A percentile compares a stretch with the other conserved stretches of the same genome.
Conservation (phyloP, 345 rosid species). For the Excoecaria agallocha region DNA sequence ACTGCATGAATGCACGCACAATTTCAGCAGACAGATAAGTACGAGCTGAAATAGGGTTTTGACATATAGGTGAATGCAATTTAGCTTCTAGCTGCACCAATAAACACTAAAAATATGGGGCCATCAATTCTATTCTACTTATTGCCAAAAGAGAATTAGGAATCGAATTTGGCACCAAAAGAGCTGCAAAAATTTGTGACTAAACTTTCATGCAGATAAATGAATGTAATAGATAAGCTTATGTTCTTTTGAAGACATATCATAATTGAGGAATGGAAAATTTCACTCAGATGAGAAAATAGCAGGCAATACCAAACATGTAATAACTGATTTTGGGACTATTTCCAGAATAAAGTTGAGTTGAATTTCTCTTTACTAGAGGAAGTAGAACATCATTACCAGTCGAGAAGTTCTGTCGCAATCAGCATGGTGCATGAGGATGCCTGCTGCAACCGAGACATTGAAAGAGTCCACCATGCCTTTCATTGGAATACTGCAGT, state of each 20-base stretch:
- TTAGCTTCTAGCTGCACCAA: neutral
- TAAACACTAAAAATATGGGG: too few species aligned
- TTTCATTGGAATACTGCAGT: slow-evolving; percentile 89
- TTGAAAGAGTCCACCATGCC: slow-evolving; percentile 99
- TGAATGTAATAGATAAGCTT: neutral
- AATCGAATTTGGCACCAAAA: too few species aligned
- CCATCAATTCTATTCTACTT: too few species aligned
- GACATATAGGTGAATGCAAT: neutral
- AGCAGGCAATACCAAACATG: neutral
- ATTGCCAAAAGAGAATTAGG: too few species aligned
- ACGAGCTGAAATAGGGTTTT: neutral
- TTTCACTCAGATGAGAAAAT: slow-evolving; percentile 1
- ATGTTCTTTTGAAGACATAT: neutral
- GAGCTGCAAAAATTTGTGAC: too few species aligned
- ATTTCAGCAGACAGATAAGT: neutral
- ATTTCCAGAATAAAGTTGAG: neutral
- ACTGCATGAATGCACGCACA: neutral
- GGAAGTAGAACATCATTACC: slow-evolving; percentile 37
- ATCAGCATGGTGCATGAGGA: slow-evolving; percentile 89
- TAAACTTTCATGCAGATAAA: too few species aligned
- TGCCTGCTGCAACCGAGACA: slow-evolving; percentile 96
- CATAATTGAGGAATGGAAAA: neutral
- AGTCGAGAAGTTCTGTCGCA: slow-evolving; percentile 71
- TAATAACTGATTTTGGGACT: neutral
- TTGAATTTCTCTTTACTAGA: neutral